Conservation (phyloP, 2,329 filamentous ascomycete species). For the Fusarium devonianum region DNA sequence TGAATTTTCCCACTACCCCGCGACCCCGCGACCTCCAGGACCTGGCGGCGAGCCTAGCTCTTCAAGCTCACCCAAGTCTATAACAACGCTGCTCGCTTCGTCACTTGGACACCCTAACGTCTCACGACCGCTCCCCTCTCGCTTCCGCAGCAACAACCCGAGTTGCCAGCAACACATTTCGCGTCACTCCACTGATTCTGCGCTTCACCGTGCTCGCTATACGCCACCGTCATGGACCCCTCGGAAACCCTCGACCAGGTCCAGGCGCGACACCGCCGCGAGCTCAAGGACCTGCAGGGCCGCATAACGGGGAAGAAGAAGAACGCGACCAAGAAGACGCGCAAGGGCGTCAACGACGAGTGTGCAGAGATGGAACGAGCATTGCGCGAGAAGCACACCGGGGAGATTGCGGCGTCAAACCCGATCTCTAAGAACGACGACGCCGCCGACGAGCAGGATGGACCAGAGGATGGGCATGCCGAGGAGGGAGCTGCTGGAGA, state of each 20-base stretch:
- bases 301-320: conserved; percentile 96
- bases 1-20: conserved; percentile 27
- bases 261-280: conserved; percentile 82
- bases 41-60: too few species aligned
- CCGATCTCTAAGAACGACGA: conserved; percentile 36
- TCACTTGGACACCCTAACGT: not conserved
- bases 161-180: too few species aligned
- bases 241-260: conserved; percentile 74
- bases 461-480: conserved; percentile 26
- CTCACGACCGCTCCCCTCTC: too few species aligned
- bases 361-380: conserved; percentile 74
- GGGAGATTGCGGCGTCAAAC: conserved; percentile 60
- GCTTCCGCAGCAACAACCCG: too few species aligned
- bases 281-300: conserved; percentile 84
- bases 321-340: conserved; percentile 87
- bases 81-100: not conserved
- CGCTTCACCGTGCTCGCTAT: not conserved
- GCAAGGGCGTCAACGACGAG: conserved; percentile 77
- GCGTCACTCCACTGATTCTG: not conserved
- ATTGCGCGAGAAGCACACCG: conserved; percentile 70
- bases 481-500: conserved; percentile 6
- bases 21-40: conserved; percentile 5
- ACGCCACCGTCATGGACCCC: conserved; percentile 38
- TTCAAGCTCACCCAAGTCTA: conserved; percentile 5
- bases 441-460: conserved; percentile 26